Percentiles rank a stretch among this genome's conserved stretches.
Conservation (phyloP, 139 green algal species). For the Zygnema circumcarinatum region DNA sequence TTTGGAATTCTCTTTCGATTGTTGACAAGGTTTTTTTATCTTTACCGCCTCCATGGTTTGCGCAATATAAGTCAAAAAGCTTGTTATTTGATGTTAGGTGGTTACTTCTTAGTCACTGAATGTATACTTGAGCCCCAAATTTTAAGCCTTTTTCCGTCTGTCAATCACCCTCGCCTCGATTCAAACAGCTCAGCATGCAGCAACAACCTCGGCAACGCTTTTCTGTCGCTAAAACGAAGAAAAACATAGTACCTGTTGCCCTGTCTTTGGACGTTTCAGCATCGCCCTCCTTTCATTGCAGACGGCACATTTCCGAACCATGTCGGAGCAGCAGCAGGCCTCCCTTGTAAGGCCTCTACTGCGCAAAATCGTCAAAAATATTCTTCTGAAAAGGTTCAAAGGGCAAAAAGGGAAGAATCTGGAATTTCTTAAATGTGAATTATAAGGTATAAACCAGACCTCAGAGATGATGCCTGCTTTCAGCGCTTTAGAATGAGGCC, state of each 20-base stretch:
- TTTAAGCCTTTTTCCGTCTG: neutral
- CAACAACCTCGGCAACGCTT: no score
- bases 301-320: neutral
- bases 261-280: slow-evolving; percentile 30
- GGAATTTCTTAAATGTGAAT: no score
- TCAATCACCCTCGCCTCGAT: neutral
- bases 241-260: neutral
- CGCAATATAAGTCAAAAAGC: neutral
- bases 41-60: neutral
- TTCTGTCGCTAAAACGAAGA: neutral
- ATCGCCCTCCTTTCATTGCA: slow-evolving; percentile 26
- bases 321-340: no score
- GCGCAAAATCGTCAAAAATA: no score
- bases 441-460: no score
- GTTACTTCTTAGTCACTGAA: no score
- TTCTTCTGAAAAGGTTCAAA: no score
- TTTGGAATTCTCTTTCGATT: neutral
- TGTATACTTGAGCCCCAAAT: neutral
- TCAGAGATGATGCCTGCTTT: no score
- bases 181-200: neutral
- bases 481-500: no score
- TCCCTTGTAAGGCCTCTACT: no score
- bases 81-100: neutral
- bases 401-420: no score
- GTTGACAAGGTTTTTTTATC: neutral